Conservation (phyloP, 2,329 filamentous ascomycete genomes). For the Berkeleyomyces rouxiae region DNA sequence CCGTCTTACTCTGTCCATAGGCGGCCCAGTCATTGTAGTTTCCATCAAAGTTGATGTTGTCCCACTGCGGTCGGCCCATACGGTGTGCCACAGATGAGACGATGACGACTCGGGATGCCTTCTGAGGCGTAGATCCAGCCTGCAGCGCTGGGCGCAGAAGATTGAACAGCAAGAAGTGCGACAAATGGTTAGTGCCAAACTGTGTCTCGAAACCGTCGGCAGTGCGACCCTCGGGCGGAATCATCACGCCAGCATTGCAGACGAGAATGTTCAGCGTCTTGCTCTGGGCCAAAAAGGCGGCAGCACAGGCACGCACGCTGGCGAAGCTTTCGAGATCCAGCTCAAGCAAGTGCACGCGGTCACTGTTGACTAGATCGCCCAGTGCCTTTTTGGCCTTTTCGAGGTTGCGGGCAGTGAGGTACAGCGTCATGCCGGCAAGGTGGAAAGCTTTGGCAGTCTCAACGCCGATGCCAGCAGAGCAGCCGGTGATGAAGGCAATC, state of each 20-base stretch:
- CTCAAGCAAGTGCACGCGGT: background rate
- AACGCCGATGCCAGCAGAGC: constrained; percentile 25
- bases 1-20: constrained; percentile 20
- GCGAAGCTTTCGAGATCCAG: constrained; percentile 25
- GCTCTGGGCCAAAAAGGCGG: constrained; percentile 18
- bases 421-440: background rate
- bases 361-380: background rate
- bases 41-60: constrained; percentile 19
- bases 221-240: constrained; percentile 19
- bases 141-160: constrained; percentile 21
- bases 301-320: constrained; percentile 23
- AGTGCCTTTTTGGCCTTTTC: constrained; percentile 14
- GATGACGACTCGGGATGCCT: constrained; percentile 23
- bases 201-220: constrained; percentile 28
- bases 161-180: constrained; percentile 31
- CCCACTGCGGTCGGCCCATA: constrained; percentile 20
- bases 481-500: constrained; percentile 26
- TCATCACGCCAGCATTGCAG: constrained; percentile 30
- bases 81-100: constrained; percentile 23
- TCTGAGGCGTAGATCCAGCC: constrained; percentile 3
- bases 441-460: constrained; percentile 22
- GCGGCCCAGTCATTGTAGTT: constrained; percentile 15
- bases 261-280: constrained; percentile 21
- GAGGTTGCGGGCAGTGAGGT: constrained; percentile 24
- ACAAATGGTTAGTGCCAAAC: constrained; percentile 29